Conservation (phyloP, 495 filamentous ascomycete species). For the Xylaria venustula region DNA sequence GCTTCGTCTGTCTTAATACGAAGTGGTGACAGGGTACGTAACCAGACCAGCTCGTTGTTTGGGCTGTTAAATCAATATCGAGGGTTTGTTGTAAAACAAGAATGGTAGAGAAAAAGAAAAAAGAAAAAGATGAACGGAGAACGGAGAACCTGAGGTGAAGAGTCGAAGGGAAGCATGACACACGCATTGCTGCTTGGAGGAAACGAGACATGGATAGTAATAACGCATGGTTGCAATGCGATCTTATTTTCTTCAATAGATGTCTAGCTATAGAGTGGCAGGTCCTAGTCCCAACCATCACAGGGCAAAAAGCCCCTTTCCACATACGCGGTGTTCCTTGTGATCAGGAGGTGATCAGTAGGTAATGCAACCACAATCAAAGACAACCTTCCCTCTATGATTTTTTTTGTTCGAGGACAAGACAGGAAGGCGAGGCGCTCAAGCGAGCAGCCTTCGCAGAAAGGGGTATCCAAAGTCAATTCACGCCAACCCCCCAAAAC, state of each 20-base stretch:
- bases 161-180: background rate
- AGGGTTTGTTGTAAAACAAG: background rate
- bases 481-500: slow-evolving; percentile 6
- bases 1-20: background rate
- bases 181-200: background rate
- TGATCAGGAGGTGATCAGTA: background rate
- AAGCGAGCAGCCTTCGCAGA: slow-evolving; percentile 8
- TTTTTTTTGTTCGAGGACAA: too few species aligned
- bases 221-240: too few species aligned
- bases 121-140: background rate
- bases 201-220: background rate
- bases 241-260: background rate
- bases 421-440: slow-evolving; percentile 8
- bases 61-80: background rate
- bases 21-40: slow-evolving; percentile 9
- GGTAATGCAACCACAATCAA: background rate
- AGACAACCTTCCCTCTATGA: slow-evolving; percentile 7
- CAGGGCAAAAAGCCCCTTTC: background rate
- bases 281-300: background rate
- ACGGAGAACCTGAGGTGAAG: background rate
- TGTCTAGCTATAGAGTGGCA: background rate
- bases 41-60: background rate
- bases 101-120: background rate
- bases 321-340: background rate
- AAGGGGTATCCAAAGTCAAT: slow-evolving; percentile 19